Percentiles rank a stretch among this genome's conserved stretches.
These are phyloP conservation scores for Lepidium sativum DNA, from an alignment of 345 rosid genomes.

Conservation along the genomic window DNA sequence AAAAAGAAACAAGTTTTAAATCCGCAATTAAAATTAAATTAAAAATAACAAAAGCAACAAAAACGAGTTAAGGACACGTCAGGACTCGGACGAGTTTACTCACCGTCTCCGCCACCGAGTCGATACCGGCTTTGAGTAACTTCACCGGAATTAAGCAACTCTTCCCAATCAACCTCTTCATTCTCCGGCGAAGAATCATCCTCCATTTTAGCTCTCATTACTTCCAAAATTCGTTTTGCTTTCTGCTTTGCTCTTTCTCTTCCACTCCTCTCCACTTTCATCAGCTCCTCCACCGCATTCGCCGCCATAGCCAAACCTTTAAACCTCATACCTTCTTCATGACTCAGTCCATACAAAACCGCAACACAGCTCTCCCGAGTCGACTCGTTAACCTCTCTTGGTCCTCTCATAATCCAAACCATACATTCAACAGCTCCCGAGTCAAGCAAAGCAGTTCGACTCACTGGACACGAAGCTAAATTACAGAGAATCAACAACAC, in stretches of 20 bases:
- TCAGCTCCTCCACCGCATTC: constrained; percentile 46
- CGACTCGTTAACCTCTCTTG: constrained; percentile 34
- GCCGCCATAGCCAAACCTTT: constrained; percentile 67
- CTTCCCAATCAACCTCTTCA: constrained; percentile 73
- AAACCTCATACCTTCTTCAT: constrained; percentile 59
- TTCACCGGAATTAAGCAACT: constrained; percentile 48
- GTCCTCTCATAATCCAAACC: constrained; percentile 36
- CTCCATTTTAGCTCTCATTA: constrained; percentile 30
- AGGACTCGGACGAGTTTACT: constrained; percentile 42
- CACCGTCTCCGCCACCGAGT: constrained; percentile 23
- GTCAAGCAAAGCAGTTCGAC: constrained; percentile 60
- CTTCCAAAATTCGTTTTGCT: constrained; percentile 43
- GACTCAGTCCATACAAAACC: constrained; percentile 54
- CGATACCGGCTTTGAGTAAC: constrained; percentile 21
- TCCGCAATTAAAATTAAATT: background rate
- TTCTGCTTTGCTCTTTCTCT: constrained; percentile 42
- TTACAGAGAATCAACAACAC: constrained; percentile 48
- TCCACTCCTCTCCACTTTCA: constrained; percentile 38
- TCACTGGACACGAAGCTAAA: constrained; percentile 44
- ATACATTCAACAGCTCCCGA: constrained; percentile 72
- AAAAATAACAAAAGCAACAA: background rate
- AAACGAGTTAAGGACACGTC: constrained; percentile 9
- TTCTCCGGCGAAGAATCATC: constrained; percentile 36
- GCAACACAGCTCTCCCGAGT: constrained; percentile 52
- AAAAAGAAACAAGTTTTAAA: background rate